phyloP scores from a whole-genome alignment of 495 filamentous ascomycete genomes.

The Staphylotrichum tortipilum region DNA sequence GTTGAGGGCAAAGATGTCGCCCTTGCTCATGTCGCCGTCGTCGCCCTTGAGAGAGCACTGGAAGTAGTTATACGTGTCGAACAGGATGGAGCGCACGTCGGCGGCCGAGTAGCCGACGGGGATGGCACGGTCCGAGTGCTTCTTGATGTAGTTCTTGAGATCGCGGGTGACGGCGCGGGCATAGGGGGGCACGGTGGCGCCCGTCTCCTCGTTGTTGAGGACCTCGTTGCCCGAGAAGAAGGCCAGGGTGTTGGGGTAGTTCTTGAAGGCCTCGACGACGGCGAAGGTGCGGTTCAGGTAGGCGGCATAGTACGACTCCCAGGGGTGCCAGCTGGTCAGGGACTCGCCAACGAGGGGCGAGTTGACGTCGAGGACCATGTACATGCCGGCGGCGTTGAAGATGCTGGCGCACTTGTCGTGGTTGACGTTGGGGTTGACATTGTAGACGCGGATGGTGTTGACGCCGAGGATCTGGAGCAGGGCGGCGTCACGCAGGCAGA shows the following conservation, averaged over 20 bases:
- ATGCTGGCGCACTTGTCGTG: slow-evolving; percentile 85
- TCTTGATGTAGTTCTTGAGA: slow-evolving; percentile 66
- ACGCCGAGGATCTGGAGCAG: slow-evolving; percentile 77
- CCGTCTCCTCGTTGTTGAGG: slow-evolving; percentile 59
- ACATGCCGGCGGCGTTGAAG: slow-evolving; percentile 66
- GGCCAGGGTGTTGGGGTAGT: slow-evolving; percentile 80
- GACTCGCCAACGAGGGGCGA: slow-evolving; percentile 72
- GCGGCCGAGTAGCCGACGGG: slow-evolving; percentile 66
- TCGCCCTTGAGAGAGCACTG: slow-evolving; percentile 66
- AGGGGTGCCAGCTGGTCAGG: slow-evolving; percentile 61
- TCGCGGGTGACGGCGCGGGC: slow-evolving; percentile 78
- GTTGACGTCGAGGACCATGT: slow-evolving; percentile 78
- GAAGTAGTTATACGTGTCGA: slow-evolving; percentile 76
- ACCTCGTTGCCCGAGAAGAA: slow-evolving; percentile 96
- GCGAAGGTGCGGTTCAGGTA: slow-evolving; percentile 83
- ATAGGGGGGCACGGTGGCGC: slow-evolving; percentile 53
- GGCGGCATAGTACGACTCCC: slow-evolving; percentile 57
- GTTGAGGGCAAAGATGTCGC: slow-evolving; percentile 90
- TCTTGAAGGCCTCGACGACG: slow-evolving; percentile 89
- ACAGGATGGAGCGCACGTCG: slow-evolving; percentile 70
- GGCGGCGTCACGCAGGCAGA: slow-evolving; percentile 84
- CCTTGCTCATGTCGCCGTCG: slow-evolving; percentile 52
- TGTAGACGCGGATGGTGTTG: slow-evolving; percentile 92
- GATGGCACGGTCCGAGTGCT: slow-evolving; percentile 32
- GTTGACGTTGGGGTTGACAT: slow-evolving; percentile 72